Evolutionary conservation across 306 rosid genomes (phyloP).

Genomic region (Corylus americana): DNA sequence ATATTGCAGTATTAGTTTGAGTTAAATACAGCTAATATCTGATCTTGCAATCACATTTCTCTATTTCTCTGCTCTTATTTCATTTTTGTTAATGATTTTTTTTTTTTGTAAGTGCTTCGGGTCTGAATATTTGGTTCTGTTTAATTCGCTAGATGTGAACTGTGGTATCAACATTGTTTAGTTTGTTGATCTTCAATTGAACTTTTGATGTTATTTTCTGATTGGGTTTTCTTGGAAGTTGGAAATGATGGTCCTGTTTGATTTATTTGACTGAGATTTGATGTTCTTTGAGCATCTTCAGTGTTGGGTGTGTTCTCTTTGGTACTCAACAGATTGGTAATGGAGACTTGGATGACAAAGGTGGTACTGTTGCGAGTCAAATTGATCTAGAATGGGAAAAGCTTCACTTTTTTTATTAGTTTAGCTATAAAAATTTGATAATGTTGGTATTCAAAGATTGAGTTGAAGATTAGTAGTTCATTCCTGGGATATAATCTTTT

Average conservation of each 20-base stretch:
- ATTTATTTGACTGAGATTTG: background rate
- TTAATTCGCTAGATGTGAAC: background rate
- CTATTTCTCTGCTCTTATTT: background rate
- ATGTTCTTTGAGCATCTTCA: background rate
- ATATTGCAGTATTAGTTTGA: constrained; percentile 24
- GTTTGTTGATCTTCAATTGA: background rate
- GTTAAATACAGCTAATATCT: background rate
- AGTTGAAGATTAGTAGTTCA: constrained; percentile 1
- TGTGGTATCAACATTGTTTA: constrained; percentile 15
- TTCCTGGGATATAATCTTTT: background rate
- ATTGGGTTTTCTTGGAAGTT: background rate
- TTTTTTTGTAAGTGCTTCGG: background rate
- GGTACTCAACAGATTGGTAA: background rate
- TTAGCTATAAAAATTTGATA: background rate
- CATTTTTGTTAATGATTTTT: background rate
- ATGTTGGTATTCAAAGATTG: background rate
- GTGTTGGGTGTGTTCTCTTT: background rate
- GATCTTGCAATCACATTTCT: constrained; percentile 7
- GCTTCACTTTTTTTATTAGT: background rate
- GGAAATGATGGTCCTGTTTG: constrained; percentile 1
- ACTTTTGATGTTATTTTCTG: background rate
- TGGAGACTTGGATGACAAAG: background rate
- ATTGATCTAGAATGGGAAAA: background rate
- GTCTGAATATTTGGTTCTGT: background rate
- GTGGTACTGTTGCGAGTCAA: background rate